Percentiles rank a stretch among this genome's conserved stretches.
These are phyloP conservation scores for Cardamine chenopodiifolia DNA, from an alignment of 345 rosid genomes.

Conservation along the genomic window DNA sequence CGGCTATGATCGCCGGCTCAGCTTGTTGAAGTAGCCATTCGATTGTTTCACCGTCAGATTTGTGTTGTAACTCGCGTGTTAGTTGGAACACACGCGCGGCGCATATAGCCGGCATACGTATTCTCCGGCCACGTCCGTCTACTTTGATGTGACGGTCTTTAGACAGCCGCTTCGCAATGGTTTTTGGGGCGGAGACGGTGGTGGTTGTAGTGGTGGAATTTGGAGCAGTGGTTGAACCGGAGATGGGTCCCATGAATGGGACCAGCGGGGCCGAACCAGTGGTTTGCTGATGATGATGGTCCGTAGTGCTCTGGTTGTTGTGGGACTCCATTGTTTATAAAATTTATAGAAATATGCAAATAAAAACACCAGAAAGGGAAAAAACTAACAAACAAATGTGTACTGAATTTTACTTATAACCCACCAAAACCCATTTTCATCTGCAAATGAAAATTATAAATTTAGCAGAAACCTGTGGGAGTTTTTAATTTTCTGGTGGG, in stretches of 20 bases:
- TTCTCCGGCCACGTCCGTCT: slow-evolving; percentile 38
- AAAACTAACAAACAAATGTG: slow-evolving; percentile 14
- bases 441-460: neutral
- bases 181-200: neutral
- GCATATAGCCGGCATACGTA: slow-evolving; percentile 40
- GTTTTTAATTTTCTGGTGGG: neutral
- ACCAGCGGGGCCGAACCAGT: slow-evolving; percentile 32
- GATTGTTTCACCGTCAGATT: slow-evolving; percentile 37
- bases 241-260: slow-evolving; percentile 61
- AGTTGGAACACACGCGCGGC: slow-evolving; percentile 40
- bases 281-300: slow-evolving; percentile 21
- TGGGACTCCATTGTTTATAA: slow-evolving; percentile 26
- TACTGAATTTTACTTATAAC: slow-evolving; percentile 1
- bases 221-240: slow-evolving; percentile 30
- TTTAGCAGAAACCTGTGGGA: neutral
- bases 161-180: slow-evolving; percentile 18
- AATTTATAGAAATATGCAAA: neutral
- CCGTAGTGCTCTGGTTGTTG: slow-evolving; percentile 20
- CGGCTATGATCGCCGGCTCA: slow-evolving; percentile 36
- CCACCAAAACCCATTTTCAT: neutral
- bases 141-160: slow-evolving; percentile 41
- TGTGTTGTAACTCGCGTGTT: slow-evolving; percentile 32
- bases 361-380: neutral
- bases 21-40: slow-evolving; percentile 36
- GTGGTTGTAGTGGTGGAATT: neutral